Evolutionary conservation across 768 basidiomycete genomes (phyloP), one percentile per base, ranked within the genome.

Genomic region (Leucosporidium yakuticum): DNA sequence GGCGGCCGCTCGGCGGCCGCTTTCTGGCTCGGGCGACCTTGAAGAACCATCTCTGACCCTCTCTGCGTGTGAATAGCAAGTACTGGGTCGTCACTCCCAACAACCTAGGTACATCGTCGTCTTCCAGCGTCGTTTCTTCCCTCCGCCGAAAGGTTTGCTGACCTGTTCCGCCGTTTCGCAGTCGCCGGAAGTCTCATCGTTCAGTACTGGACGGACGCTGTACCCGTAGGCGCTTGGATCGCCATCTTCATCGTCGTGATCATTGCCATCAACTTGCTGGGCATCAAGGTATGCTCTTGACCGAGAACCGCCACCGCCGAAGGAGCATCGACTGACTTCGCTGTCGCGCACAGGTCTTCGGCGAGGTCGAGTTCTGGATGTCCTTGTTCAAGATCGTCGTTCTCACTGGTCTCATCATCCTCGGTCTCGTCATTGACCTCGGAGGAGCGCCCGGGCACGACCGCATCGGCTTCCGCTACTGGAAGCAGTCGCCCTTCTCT

Each of bases 391-490:
- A 81, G 67, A 75, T 79, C 63, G 59, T 73, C 53, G 71, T 77
- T 23, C 73, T 78, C 55, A 73, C 77, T 44, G 79, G 80, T 20
- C 72, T 81, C 19, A 79, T 81, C 72, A 78, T 85, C 53, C 79
- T 82, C 21, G 83, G 84, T 5, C 79, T 85, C 62, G 70, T 85
- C 25, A 81, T 84, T 66, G 83, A 85, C 71, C 80, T 85, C 7
- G 86, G 86, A 49, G 86, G 85, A 49, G 84, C 81, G 0, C 84
- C 86, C 11, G 79, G 78, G 17, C 81, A 82, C 51, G 84, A 85
- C 65, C 81, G 85, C 31, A 78, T 84, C 64, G 85, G 84, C 3
- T 81, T 83, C 77, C 63, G 75, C 2, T 77, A 77, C 70, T 73
- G 77, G 80, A 76, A 75, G 5, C 73, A 75, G 17, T 23, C 69